Percentiles rank a stretch among this genome's conserved stretches.
phyloP scores from a whole-genome alignment of 768 basidiomycete genomes.

The Boletus patriciae region DNA sequence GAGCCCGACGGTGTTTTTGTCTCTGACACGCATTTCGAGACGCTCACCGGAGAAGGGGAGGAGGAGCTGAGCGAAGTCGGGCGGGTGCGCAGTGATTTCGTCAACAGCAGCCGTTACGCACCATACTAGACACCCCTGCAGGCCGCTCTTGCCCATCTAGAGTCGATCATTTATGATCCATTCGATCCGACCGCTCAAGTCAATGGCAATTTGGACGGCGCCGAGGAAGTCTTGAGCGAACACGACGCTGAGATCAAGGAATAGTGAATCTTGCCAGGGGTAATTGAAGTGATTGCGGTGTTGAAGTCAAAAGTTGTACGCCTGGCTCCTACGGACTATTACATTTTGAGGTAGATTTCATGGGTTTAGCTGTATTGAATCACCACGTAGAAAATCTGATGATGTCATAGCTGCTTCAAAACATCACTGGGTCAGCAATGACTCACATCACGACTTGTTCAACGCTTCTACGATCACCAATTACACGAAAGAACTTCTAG shows the following conservation, averaged over 20 bases:
- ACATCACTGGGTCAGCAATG: too few species aligned
- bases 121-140: conserved; percentile 76
- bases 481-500: conserved; percentile 15
- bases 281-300: background rate
- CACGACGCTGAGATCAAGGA: conserved; percentile 9
- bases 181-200: conserved; percentile 13
- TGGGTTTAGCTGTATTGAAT: background rate
- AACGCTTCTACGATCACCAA: background rate
- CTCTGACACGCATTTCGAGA: conserved; percentile 46
- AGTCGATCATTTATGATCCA: conserved; percentile 74
- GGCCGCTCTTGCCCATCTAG: conserved; percentile 81
- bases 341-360: background rate
- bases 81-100: conserved; percentile 90
- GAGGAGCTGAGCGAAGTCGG: conserved; percentile 85
- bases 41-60: conserved; percentile 55
- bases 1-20: conserved; percentile 58
- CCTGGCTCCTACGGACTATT: background rate
- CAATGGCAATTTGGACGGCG: conserved; percentile 17
- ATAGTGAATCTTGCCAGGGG: background rate
- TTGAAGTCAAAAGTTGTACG: background rate
- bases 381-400: background rate
- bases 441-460: background rate
- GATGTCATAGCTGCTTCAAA: too few species aligned
- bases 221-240: conserved; percentile 18
- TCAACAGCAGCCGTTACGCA: conserved; percentile 71